These are phyloP conservation scores for Saturnispora bothae DNA, from an alignment of 805 yeast species.

Conservation along the genomic window DNA sequence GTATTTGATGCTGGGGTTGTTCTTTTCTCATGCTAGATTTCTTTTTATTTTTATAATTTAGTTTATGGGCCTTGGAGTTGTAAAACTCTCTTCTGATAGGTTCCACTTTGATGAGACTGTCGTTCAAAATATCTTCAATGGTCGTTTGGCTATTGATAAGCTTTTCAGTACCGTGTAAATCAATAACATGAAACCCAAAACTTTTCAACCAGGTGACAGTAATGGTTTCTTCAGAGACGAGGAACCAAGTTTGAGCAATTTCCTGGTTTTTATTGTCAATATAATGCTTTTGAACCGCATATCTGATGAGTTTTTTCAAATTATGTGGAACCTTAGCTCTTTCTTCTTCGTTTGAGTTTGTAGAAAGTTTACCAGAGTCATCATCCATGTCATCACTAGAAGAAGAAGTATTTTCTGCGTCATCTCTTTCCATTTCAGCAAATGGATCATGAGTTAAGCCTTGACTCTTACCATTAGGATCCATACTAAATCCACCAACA, in stretches of 20 bases:
- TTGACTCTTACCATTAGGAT: neutral
- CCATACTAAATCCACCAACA: constrained; percentile 13
- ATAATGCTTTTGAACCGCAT: constrained; percentile 46
- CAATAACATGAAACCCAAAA: constrained; percentile 41
- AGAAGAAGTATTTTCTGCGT: constrained; percentile 2
- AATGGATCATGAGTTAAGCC: constrained; percentile 4
- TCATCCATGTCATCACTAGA: neutral
- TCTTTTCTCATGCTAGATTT: no score
- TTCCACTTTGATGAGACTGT: no score
- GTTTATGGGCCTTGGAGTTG: constrained; percentile 34
- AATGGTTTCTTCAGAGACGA: constrained; percentile 51
- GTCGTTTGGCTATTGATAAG: constrained; percentile 3
- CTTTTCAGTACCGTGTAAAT: constrained; percentile 21
- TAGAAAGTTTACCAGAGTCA: constrained; percentile 2
- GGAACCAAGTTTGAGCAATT: constrained; percentile 35
- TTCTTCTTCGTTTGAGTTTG: constrained; percentile 10
- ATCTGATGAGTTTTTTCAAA: constrained; percentile 35
- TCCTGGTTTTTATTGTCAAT: constrained; percentile 26
- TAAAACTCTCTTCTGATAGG: no score
- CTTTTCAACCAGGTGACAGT: constrained; percentile 45
- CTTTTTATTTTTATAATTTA: no score
- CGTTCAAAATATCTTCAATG: neutral
- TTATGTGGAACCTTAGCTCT: constrained; percentile 42
- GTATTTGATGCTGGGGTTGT: no score
- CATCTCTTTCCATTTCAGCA: constrained; percentile 8